These are phyloP conservation scores for Trypanosoma avium DNA, from an alignment of 208 protist genomes.

Conservation along the genomic window DNA sequence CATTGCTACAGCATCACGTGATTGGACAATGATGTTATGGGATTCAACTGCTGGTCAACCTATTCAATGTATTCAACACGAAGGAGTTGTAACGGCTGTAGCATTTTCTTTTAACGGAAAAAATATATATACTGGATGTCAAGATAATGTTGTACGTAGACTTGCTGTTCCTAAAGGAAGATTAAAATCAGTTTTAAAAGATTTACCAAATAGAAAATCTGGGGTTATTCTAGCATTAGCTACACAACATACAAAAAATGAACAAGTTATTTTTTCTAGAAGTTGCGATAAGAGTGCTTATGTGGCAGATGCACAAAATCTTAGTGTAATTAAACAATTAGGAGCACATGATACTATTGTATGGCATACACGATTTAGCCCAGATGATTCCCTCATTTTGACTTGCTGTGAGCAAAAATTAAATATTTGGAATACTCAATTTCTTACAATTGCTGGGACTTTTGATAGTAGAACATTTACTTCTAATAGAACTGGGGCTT, in stretches of 20 bases:
- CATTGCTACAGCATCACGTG: slow-evolving; percentile 48
- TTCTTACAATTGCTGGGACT: slow-evolving; percentile 24
- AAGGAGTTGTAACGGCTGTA: slow-evolving; percentile 56
- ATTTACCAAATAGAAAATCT: slow-evolving; percentile 16
- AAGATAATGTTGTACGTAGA: slow-evolving; percentile 54
- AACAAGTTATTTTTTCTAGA: slow-evolving; percentile 44
- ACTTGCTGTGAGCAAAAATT: slow-evolving; percentile 57
- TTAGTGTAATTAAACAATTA: slow-evolving; percentile 33
- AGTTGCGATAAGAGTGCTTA: slow-evolving; percentile 48
- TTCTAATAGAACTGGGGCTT: background rate
- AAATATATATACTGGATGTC: slow-evolving; percentile 59
- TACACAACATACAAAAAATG: slow-evolving; percentile 43
- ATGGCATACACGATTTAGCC: slow-evolving; percentile 47
- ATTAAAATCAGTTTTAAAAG: slow-evolving; percentile 18
- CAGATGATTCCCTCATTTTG: slow-evolving; percentile 40
- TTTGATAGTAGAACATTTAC: slow-evolving; percentile 27
- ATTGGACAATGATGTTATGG: slow-evolving; percentile 51
- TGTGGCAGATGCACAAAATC: slow-evolving; percentile 32
- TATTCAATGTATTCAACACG: slow-evolving; percentile 52
- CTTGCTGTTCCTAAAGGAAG: slow-evolving; percentile 40
- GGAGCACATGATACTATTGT: slow-evolving; percentile 49
- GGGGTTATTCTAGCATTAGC: slow-evolving; percentile 56
- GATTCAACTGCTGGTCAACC: slow-evolving; percentile 53
- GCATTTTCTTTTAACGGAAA: slow-evolving; percentile 50
- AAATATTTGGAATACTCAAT: slow-evolving; percentile 42